phyloP scores from a whole-genome alignment of 345 rosid species.

The Melastoma malabathricum region DNA sequence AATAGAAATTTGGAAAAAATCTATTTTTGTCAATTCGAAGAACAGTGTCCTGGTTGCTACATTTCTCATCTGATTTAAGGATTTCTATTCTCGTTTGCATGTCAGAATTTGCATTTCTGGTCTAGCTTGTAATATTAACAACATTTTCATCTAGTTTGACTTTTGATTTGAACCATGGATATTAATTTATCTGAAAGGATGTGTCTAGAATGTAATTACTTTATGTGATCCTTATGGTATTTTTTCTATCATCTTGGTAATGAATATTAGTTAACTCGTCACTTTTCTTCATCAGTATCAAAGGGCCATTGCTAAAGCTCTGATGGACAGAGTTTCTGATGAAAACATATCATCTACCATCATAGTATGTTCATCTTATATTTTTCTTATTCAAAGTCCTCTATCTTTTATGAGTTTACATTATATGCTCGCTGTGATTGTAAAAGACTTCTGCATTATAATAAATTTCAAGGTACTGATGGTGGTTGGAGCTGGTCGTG shows the following conservation, averaged over 20 bases:
- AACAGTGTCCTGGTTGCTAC: not conserved
- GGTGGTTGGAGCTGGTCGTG: conserved; percentile 99
- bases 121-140: too few relatives aligned
- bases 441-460: not conserved
- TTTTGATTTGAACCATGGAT: too few relatives aligned
- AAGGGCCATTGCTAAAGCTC: conserved; percentile 74
- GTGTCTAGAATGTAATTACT: not conserved
- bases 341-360: conserved; percentile 34
- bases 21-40: not conserved
- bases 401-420: not conserved
- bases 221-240: not conserved
- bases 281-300: conserved; percentile 56
- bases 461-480: conserved; percentile 49
- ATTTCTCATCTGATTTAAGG: not conserved
- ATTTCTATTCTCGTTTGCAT: not conserved
- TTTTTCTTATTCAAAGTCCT: conserved; percentile 1
- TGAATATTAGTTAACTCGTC: conserved; percentile 5
- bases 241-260: conserved; percentile 1
- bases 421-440: not conserved
- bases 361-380: conserved; percentile 36
- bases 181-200: too few relatives aligned
- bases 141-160: too few relatives aligned
- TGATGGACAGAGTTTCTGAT: conserved; percentile 78
- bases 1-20: not conserved
- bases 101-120: too few relatives aligned